Conservation (phyloP, 75 land plant species). For the Azolla pinnata region DNA sequence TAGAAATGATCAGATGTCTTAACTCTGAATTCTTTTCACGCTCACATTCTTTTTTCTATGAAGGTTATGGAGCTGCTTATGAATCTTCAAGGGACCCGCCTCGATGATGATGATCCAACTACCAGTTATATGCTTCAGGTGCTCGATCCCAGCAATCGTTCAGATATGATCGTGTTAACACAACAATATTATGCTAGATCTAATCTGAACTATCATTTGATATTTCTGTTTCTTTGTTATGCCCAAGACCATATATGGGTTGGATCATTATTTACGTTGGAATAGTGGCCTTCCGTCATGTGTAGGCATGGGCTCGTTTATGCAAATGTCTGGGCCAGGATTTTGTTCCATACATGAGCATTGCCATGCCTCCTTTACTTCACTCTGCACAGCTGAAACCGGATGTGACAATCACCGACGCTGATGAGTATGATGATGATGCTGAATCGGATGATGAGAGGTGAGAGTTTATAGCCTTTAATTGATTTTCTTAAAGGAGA, state of each 20-base stretch:
- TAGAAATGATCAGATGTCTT: too few relatives aligned
- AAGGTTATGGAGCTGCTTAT: constrained; percentile 24
- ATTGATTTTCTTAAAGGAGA: background rate
- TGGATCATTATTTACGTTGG: too few relatives aligned
- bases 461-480: constrained; percentile 8
- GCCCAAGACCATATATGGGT: too few relatives aligned
- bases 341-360: constrained; percentile 39
- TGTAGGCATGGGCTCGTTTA: constrained; percentile 38
- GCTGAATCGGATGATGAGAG: constrained; percentile 35
- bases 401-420: constrained; percentile 37
- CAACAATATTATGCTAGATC: background rate
- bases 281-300: too few relatives aligned
- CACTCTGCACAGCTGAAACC: constrained; percentile 43
- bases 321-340: constrained; percentile 46
- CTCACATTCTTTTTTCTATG: too few relatives aligned
- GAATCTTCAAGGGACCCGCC: constrained; percentile 12
- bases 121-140: constrained; percentile 26
- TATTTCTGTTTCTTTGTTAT: too few relatives aligned
- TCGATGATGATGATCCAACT: constrained; percentile 21
- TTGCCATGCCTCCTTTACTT: constrained; percentile 40
- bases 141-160: background rate
- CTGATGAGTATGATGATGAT: constrained; percentile 26
- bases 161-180: background rate
- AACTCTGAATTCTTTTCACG: too few relatives aligned
- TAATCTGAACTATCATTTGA: too few relatives aligned